These are phyloP conservation scores for Chrysoporthe austroafricana DNA, from an alignment of 2,329 filamentous ascomycete genomes.

Conservation along the genomic window DNA sequence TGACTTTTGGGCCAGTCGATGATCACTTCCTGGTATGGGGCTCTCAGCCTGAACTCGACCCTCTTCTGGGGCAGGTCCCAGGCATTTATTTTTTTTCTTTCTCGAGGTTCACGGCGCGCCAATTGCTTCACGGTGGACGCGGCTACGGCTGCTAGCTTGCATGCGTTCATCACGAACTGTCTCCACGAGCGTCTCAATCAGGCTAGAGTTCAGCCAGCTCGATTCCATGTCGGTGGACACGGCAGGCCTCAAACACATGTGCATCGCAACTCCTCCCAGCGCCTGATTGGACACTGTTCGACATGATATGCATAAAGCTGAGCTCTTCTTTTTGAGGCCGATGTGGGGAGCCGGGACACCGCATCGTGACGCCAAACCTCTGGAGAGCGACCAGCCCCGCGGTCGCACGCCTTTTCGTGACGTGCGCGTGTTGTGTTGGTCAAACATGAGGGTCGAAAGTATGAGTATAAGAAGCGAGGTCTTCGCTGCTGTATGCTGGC, in stretches of 20 bases:
- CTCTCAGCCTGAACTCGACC: not conserved
- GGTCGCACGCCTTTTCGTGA: not conserved
- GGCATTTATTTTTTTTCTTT: not conserved
- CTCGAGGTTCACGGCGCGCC: not conserved
- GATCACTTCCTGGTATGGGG: not conserved
- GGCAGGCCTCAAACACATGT: not conserved
- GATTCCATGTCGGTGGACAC: not conserved
- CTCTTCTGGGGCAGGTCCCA: not conserved
- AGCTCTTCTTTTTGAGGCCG: not conserved
- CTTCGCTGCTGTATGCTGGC: not conserved
- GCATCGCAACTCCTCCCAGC: not conserved
- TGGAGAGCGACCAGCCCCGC: not conserved
- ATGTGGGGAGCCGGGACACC: not conserved
- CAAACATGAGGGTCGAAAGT: not conserved
- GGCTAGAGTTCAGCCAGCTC: not conserved
- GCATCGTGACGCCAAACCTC: not conserved
- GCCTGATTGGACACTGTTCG: not conserved
- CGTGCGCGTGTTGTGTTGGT: not conserved
- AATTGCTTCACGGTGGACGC: not conserved
- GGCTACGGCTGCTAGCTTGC: not conserved
- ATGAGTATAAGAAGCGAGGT: slow-evolving; percentile 8
- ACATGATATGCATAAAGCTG: not conserved
- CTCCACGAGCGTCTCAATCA: not conserved
- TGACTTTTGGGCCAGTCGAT: not conserved
- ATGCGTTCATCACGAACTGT: not conserved